phyloP scores from a whole-genome alignment of 2,329 filamentous ascomycete species.

The Trichoderma sp. region DNA sequence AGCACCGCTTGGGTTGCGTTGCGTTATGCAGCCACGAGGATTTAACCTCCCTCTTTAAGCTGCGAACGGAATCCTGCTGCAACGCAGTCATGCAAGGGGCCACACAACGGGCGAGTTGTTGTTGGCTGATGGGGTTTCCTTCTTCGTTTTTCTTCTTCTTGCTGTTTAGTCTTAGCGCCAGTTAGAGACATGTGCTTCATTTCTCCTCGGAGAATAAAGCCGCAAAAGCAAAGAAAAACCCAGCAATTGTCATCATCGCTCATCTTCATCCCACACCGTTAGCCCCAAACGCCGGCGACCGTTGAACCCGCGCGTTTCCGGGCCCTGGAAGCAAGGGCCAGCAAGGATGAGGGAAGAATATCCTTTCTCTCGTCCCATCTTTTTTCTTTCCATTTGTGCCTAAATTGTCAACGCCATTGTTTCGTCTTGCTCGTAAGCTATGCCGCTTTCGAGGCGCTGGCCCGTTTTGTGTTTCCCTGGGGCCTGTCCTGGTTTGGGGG shows the following conservation, averaged over 20 bases:
- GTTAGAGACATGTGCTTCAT: not conserved
- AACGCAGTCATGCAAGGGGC: not conserved
- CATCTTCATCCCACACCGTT: not conserved
- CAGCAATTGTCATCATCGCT: not conserved
- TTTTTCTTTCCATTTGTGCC: not conserved
- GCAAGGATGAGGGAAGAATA: slow-evolving; percentile 1
- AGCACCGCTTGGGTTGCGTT: not conserved
- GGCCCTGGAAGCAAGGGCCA: too few species aligned
- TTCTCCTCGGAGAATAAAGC: slow-evolving; percentile 8
- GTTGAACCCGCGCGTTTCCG: not conserved
- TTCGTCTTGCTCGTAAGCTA: not conserved
- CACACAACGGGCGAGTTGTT: not conserved
- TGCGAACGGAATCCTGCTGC: not conserved
- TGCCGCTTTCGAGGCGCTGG: not conserved
- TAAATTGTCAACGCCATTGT: slow-evolving; percentile 6
- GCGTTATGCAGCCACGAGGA: not conserved
- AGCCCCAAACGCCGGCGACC: not conserved
- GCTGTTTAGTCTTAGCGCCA: not conserved
- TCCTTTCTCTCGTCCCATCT: not conserved
- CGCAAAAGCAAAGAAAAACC: not conserved
- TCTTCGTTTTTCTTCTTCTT: not conserved
- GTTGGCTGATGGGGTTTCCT: not conserved
- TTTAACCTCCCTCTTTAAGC: not conserved
- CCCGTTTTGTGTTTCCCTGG: not conserved
- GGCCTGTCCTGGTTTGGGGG: not conserved